These are phyloP conservation scores for Rhodamnia rubescens DNA, from an alignment of 345 rosid genomes.

Conservation along the genomic window DNA sequence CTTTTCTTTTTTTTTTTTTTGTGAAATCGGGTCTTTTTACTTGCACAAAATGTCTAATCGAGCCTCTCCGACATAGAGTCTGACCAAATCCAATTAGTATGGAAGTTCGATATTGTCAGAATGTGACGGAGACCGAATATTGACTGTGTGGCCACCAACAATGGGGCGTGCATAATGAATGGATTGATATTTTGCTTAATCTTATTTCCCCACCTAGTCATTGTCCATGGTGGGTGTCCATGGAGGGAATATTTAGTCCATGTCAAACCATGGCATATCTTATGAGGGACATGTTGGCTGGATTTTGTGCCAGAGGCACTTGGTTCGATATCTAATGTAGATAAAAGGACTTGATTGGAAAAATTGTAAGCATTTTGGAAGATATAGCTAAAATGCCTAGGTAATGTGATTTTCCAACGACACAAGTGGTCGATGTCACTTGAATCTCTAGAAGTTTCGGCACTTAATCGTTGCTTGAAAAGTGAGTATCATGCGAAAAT, in stretches of 20 bases:
- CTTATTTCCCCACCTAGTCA: neutral
- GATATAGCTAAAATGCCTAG: neutral
- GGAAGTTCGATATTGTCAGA: neutral
- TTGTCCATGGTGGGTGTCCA: neutral
- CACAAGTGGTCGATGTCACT: neutral
- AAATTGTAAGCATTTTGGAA: neutral
- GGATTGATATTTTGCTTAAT: neutral
- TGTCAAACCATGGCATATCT: neutral
- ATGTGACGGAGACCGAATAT: neutral
- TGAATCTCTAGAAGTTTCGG: neutral
- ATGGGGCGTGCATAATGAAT: neutral
- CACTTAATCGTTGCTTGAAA: neutral
- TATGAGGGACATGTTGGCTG: neutral
- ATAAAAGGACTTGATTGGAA: neutral
- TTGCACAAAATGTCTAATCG: neutral
- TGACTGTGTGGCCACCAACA: neutral
- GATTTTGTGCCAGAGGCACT: neutral
- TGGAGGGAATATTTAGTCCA: neutral
- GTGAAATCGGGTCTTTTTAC: neutral
- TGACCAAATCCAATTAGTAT: rapidly evolving
- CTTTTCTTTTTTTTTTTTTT: neutral
- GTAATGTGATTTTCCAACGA: neutral
- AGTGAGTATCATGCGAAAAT: neutral
- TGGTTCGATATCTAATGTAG: neutral
- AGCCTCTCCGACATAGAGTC: neutral